Evolutionary conservation across 2,329 filamentous ascomycete species (phyloP).

Genomic region (Rhynchosporium graminicola): DNA sequence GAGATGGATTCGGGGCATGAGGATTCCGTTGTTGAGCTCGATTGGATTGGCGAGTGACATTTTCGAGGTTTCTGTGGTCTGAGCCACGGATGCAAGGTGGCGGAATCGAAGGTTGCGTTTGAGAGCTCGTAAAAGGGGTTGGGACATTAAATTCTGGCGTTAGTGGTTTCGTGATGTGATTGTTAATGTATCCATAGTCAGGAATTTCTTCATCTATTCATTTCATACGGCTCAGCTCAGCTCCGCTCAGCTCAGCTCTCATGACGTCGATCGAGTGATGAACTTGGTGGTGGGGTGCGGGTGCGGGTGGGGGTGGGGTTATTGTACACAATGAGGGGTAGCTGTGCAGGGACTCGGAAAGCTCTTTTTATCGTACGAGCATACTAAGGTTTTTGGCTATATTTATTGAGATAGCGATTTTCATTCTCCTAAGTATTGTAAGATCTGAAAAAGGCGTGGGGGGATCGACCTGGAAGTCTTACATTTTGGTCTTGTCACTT

Average conservation of each 20-base stretch:
- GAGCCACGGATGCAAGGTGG: not conserved
- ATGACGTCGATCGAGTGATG: constrained; percentile 17
- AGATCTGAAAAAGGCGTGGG: no score
- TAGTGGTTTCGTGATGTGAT: no score
- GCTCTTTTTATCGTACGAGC: no score
- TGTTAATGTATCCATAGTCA: no score
- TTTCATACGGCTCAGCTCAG: no score
- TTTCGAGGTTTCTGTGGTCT: constrained; percentile 10
- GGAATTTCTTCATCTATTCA: no score
- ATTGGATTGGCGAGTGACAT: constrained; percentile 33
- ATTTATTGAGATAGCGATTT: not conserved
- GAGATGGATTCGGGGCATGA: constrained; percentile 71
- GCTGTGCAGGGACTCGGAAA: not conserved
- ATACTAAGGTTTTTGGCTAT: not conserved
- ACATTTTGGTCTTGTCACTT: no score
- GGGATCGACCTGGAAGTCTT: no score
- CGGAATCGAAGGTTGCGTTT: not conserved
- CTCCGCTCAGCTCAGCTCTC: not conserved
- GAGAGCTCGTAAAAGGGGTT: not conserved
- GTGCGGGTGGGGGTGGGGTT: not conserved
- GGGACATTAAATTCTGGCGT: not conserved
- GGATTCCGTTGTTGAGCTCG: constrained; percentile 63
- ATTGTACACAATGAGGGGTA: not conserved
- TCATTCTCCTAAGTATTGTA: no score
- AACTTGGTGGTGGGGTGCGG: constrained; percentile 1